Evolutionary conservation across 1,284 basidiomycete genomes (phyloP).

Genomic region (Ceraceosorus bombacis): DNA sequence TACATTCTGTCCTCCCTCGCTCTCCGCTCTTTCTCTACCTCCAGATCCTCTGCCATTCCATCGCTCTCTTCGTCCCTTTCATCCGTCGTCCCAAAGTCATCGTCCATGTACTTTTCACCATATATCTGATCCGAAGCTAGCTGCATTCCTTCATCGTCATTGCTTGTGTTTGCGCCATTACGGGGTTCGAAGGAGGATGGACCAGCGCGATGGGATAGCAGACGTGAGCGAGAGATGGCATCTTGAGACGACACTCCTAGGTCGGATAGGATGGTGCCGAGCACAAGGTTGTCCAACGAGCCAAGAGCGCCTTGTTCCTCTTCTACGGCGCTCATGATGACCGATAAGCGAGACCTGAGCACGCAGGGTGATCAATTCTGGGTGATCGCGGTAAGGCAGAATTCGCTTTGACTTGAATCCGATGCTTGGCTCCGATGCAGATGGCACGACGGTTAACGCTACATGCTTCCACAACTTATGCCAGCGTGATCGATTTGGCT

Average conservation of each 20-base stretch:
- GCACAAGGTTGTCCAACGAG: constrained; percentile 42
- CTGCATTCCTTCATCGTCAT: not conserved
- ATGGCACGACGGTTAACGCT: no score
- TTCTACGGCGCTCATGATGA: constrained; percentile 22
- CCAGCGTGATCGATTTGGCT: no score
- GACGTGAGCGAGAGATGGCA: not conserved
- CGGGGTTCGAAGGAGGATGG: no score
- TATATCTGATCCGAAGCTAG: constrained; percentile 41
- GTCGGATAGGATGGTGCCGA: constrained; percentile 44
- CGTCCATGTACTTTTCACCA: constrained; percentile 42
- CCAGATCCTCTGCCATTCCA: constrained; percentile 18
- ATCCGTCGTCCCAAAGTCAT: constrained; percentile 10
- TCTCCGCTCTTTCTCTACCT: constrained; percentile 23
- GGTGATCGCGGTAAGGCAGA: no score
- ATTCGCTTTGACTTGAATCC: no score
- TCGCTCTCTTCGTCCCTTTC: constrained; percentile 26
- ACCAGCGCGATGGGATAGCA: not conserved
- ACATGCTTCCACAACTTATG: no score
- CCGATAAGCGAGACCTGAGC: no score
- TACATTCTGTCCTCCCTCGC: not conserved
- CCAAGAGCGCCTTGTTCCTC: constrained; percentile 39
- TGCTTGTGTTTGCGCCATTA: no score
- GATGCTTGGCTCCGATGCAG: no score
- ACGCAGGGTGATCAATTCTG: no score
- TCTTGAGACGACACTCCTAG: constrained; percentile 34